Percentiles rank a stretch among this genome's conserved stretches.
These are phyloP conservation scores for Aleurites moluccanus DNA, from an alignment of 441 rosid genomes.

Conservation along the genomic window DNA sequence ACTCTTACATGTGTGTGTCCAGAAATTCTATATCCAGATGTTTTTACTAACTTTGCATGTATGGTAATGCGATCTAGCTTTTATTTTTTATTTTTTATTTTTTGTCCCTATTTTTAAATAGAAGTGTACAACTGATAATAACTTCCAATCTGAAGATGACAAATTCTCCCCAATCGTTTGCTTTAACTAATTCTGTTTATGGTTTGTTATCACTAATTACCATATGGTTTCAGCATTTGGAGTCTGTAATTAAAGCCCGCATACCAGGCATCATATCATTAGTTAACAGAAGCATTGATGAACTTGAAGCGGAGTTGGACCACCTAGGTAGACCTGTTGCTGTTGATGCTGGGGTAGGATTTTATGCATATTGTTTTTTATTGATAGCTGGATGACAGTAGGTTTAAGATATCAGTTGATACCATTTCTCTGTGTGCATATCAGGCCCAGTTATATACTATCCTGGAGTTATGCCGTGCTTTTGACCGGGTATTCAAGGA, in stretches of 20 bases:
- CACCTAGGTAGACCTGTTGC: conserved; percentile 74
- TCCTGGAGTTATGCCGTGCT: conserved; percentile 86
- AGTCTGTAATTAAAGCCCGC: conserved; percentile 60
- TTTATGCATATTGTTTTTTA: neutral
- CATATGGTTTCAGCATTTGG: conserved; percentile 56
- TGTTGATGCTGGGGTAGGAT: conserved; percentile 81
- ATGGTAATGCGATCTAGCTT: neutral
- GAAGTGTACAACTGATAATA: neutral
- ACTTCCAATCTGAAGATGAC: neutral
- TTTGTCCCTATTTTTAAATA: neutral
- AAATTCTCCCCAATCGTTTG: neutral
- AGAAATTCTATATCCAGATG: neutral
- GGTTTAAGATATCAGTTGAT: conserved; percentile 6
- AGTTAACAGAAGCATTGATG: conserved; percentile 66
- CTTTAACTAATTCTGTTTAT: neutral
- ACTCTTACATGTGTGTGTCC: neutral
- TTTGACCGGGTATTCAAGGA: conserved; percentile 89
- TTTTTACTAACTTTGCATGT: neutral
- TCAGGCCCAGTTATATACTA: conserved; percentile 84
- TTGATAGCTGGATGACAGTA: conserved; percentile 13
- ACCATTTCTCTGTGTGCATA: conserved; percentile 12
- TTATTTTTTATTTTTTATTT: too few relatives aligned
- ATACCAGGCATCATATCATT: conserved; percentile 62
- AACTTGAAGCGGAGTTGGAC: conserved; percentile 67
- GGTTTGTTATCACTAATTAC: conserved; percentile 18